Evolutionary conservation across 1,284 basidiomycete genomes (phyloP), one percentile per base, ranked within the genome.

Genomic region (Heterobasidion occidentale): DNA sequence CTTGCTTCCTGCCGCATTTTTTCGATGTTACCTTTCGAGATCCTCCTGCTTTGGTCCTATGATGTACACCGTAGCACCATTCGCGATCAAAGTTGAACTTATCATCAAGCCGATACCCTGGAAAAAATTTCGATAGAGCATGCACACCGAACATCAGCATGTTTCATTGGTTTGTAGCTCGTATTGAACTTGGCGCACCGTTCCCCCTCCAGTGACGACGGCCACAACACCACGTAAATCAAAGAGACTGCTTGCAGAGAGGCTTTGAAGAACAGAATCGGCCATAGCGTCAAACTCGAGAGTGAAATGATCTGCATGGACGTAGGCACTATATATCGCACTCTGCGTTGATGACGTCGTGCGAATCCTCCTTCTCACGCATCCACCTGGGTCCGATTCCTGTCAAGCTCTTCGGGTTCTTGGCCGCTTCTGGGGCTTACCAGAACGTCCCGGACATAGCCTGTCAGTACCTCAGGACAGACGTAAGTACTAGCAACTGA

Each of bases 81-180:
- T 80, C 1, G 76, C 72, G n/a, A 77, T 62, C 6, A 80, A 63
- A 1, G 77, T 74, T 5, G 71, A 71, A 51, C 67, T 71, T 35
- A 78, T 76, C 74, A 79, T 78, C 33, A 77, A 59, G 1, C 77
- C 77, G 33, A 79, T 79, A 0, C 77, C 77, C 77, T 79, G 38
- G 12, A 44, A 35, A 42, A 17, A 17, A 45, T 20, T 19, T 49
- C 17, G 2, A 36, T 19, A 12, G 9, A 14, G 36, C 15, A 34
- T 14, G 33, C n/a, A 47, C 12, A 11, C 20, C 27, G 42, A 35
- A 47, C 11, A 36, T 19, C 15, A 14, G 11, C 27, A 53, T 6
- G 9, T 5, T 27, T 27, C 27, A 27, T 27, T 27, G 27, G 5
- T 27, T 27, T 27, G 27, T 27, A 27, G 27, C 27, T 27, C 27